Base-by-base conservation (phyloP, 1,139 yeast genomes). In the Scheffersomyces segobiensis region DNA sequence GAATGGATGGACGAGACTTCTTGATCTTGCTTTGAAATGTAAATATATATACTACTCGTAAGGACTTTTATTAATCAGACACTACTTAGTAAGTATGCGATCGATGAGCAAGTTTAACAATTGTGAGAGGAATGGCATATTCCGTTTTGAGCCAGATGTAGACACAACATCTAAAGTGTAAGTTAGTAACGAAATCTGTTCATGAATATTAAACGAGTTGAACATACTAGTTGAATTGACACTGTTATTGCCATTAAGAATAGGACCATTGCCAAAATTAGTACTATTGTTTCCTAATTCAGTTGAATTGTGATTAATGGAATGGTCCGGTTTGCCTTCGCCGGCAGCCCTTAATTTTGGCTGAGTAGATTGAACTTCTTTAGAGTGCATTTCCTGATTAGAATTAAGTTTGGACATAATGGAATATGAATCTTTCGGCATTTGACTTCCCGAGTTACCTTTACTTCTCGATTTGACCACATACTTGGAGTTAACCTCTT, bases 1-100 rank as follows among this genome's bases (percentile, higher is more conserved):
- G 91, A 87, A 57, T 93, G 97, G 96, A 88, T 93, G 89, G 89
- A 93, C 69, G 97, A 92, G 73, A 79, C 79, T 53, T 67, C n/a
- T 39, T 32, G 22, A 7, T 18, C 7, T 10, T 12, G 18, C 17
- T 18, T 17, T 32, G 18, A 24, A 17, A 39, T 26, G 14, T 50
- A 21, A n/a, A 42, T 39, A 46, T 8, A 47, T 5, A 47, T 47
- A 50, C 39, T 17, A 50, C 24, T 32, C 17, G 12, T 12, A 14
- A 7, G 17, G 17, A 32, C 12, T 12, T 32, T 32, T 32, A 32
- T 32, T 32, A 32, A 3, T 32, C 14, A 32, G 42, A 32, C 42
- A 32, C 42, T 32, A 32, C 8, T 32, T 32, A 32, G 42, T 12
- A 32, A 32, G 17, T 14, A 32, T 32, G 8, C n/a, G n/a, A 49